Conservation (phyloP, 441 rosid species). For the Jatropha podagrica region DNA sequence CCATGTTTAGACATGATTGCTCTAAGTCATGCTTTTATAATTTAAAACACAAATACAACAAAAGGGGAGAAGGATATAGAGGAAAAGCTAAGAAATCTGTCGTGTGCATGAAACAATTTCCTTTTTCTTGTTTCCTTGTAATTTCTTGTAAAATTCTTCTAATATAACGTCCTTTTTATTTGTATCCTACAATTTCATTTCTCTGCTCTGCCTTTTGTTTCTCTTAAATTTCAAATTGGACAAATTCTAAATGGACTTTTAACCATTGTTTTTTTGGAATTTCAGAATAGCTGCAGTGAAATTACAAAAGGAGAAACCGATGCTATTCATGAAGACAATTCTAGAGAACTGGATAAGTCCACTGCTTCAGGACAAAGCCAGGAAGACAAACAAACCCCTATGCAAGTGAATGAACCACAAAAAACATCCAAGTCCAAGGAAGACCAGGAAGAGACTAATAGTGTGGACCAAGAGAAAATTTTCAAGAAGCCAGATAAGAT, state of each 20-base stretch:
- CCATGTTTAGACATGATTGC: neutral
- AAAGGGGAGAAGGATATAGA: neutral
- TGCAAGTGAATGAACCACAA: constrained; percentile 25
- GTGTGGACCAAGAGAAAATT: constrained; percentile 48
- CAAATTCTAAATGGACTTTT: neutral
- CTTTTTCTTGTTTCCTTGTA: neutral
- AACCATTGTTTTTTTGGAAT: constrained; percentile 8
- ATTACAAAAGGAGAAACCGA: constrained; percentile 28
- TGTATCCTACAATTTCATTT: neutral
- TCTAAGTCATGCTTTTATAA: neutral
- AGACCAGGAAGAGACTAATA: constrained; percentile 31
- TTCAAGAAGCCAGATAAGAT: constrained; percentile 75
- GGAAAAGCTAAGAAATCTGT: neutral
- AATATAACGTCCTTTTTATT: neutral
- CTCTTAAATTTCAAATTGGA: neutral
- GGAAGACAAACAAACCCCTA: constrained; percentile 21
- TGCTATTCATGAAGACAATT: constrained; percentile 8
- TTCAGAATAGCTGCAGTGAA: constrained; percentile 34
- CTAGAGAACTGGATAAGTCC: constrained; percentile 23
- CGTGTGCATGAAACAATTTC: neutral
- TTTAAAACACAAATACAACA: neutral
- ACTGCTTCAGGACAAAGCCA: constrained; percentile 17
- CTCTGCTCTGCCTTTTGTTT: neutral
- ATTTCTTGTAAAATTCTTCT: neutral
- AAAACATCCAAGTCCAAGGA: constrained; percentile 25